phyloP scores from a whole-genome alignment of 192 early-diverging fungal genomes.

The Polychytrium aggregatum region DNA sequence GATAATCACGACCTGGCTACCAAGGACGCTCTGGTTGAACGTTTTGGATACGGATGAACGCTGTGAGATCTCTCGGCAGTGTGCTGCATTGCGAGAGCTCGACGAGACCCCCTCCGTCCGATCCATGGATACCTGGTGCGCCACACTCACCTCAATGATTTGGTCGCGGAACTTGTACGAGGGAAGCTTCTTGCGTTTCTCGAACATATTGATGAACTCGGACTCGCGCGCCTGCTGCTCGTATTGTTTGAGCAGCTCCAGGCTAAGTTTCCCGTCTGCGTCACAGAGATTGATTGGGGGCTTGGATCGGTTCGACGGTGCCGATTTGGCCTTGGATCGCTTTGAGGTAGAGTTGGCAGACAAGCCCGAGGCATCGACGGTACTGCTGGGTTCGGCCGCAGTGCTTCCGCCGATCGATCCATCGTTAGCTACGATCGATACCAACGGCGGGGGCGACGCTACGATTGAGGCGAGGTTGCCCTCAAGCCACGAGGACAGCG shows the following conservation, averaged over 20 bases:
- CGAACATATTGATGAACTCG: conserved; percentile 21
- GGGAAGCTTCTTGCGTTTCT: conserved; percentile 45
- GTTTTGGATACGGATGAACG: too few species aligned
- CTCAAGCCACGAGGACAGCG: conserved; percentile 24
- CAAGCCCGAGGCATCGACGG: too few species aligned
- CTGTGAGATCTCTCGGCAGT: too few species aligned
- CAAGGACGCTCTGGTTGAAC: too few species aligned
- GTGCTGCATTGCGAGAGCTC: too few species aligned
- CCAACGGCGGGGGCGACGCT: conserved; percentile 15
- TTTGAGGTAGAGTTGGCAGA: not conserved
- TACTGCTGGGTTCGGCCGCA: too few species aligned
- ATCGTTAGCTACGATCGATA: too few species aligned
- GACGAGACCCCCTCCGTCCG: too few species aligned
- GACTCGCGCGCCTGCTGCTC: not conserved
- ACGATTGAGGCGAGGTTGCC: conserved; percentile 14
- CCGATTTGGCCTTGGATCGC: not conserved
- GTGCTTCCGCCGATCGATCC: too few species aligned
- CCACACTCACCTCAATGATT: conserved; percentile 26
- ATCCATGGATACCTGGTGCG: too few species aligned
- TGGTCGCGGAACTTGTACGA: conserved; percentile 45
- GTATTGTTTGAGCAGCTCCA: conserved; percentile 4
- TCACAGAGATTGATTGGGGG: too few species aligned
- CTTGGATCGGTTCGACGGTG: not conserved
- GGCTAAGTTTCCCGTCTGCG: not conserved
- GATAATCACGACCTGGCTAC: conserved; percentile 60